These are phyloP conservation scores for Ustilago curta DNA, from an alignment of 1,284 basidiomycete species.

Conservation along the genomic window DNA sequence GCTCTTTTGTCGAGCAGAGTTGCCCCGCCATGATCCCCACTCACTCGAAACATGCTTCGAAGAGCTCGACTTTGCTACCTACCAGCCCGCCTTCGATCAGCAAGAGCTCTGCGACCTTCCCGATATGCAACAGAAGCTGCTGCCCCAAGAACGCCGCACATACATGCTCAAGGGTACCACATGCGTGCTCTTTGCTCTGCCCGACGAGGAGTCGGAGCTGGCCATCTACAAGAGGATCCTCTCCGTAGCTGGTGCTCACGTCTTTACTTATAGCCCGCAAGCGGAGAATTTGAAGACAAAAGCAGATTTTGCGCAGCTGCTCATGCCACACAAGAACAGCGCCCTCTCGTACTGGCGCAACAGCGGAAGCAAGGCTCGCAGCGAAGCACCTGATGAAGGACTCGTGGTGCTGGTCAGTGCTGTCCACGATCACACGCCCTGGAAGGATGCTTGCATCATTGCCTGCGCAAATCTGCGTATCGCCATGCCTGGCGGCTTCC, in stretches of 20 bases:
- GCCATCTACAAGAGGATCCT: conserved; percentile 41
- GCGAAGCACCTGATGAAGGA: conserved; percentile 53
- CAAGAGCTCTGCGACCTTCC: conserved; percentile 37
- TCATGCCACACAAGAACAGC: conserved; percentile 53
- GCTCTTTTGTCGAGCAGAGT: conserved; percentile 38
- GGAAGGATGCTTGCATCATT: conserved; percentile 38
- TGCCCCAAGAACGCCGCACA: conserved; percentile 33
- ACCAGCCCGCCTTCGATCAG: conserved; percentile 35
- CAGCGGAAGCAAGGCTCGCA: conserved; percentile 30
- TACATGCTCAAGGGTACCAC: conserved; percentile 55
- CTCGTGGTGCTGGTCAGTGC: conserved; percentile 40
- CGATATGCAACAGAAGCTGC: conserved; percentile 23
- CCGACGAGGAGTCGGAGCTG: conserved; percentile 37
- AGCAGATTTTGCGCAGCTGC: conserved; percentile 45
- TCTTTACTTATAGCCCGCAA: conserved; percentile 36
- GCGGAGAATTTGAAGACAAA: conserved; percentile 32
- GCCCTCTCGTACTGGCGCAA: conserved; percentile 46
- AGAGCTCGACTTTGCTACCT: conserved; percentile 30
- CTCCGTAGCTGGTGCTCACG: conserved; percentile 31
- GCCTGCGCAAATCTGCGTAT: conserved; percentile 46
- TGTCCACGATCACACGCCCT: conserved; percentile 21
- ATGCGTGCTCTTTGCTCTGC: conserved; percentile 41
- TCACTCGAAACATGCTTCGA: conserved; percentile 46
- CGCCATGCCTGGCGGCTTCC: conserved; percentile 49
- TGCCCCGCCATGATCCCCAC: conserved; percentile 33